Conservation (phyloP, 2,329 filamentous ascomycete species). For the Colletotrichum sp. region DNA sequence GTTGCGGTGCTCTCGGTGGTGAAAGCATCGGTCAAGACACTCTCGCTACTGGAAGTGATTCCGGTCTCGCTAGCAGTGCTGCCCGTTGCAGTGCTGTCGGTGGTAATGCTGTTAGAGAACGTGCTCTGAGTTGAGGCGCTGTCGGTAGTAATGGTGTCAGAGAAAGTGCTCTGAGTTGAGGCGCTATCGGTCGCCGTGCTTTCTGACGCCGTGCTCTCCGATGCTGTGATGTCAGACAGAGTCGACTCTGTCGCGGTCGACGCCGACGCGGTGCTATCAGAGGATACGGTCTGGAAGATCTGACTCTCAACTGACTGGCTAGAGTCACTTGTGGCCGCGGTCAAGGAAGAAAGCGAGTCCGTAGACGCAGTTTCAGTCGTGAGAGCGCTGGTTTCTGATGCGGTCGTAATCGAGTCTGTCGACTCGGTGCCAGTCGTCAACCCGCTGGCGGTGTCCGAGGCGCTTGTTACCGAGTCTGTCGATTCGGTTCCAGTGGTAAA, state of each 20-base stretch:
- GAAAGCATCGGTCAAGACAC: background rate
- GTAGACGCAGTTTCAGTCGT: background rate
- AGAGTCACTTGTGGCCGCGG: background rate
- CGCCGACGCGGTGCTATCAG: background rate
- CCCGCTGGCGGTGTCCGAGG: background rate
- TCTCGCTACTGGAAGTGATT: background rate
- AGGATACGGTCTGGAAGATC: background rate
- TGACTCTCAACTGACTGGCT: background rate
- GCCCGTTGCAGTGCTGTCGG: background rate
- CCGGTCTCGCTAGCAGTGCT: background rate
- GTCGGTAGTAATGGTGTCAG: background rate
- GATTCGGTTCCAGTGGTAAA: background rate
- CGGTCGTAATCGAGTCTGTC: background rate
- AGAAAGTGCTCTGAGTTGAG: background rate
- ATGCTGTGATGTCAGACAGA: background rate
- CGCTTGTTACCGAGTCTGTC: background rate
- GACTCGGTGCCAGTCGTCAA: accelerated
- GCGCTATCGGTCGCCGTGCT: background rate
- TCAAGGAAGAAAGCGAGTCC: background rate
- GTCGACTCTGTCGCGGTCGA: background rate
- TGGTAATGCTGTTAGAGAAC: background rate
- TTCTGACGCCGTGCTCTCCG: background rate
- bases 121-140: background rate
- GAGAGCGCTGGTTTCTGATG: background rate
- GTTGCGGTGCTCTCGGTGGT: background rate